These are phyloP conservation scores for Citrus medica DNA, from an alignment of 345 rosid species.

Conservation along the genomic window DNA sequence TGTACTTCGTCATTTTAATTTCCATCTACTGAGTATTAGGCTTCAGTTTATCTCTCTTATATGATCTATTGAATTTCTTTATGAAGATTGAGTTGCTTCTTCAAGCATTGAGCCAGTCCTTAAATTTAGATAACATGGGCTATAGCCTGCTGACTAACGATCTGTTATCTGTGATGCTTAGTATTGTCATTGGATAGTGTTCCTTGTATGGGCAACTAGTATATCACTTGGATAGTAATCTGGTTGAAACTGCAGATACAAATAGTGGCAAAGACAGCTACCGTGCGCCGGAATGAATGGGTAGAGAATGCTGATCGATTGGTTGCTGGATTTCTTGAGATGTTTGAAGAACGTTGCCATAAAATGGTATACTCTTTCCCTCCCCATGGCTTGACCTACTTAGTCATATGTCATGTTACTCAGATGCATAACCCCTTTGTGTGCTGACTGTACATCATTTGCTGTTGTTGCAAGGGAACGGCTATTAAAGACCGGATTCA, in stretches of 20 bases:
- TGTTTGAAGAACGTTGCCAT: slow-evolving; percentile 71
- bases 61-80: not conserved
- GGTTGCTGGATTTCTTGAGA: slow-evolving; percentile 72
- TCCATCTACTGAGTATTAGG: too few species aligned
- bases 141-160: not conserved
- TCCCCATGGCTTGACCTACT: not conserved
- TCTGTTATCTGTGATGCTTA: not conserved
- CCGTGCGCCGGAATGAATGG: slow-evolving; percentile 54
- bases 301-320: slow-evolving; percentile 61
- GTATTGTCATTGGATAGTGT: not conserved
- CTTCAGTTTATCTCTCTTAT: not conserved
- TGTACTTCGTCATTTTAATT: too few species aligned
- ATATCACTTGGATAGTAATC: not conserved
- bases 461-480: slow-evolving; percentile 35
- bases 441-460: slow-evolving; percentile 6
- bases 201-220: not conserved
- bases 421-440: not conserved
- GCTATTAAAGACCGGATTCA: slow-evolving; percentile 66
- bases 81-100: not conserved
- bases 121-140: not conserved
- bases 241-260: slow-evolving; percentile 43
- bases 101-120: not conserved
- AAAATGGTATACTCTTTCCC: slow-evolving; percentile 41
- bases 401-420: too few species aligned
- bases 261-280: slow-evolving; percentile 60